Evolutionary conservation across 1,284 basidiomycete species (phyloP), one percentile per base, ranked within the genome.

Genomic region (Fomitopsis schrenkii): DNA sequence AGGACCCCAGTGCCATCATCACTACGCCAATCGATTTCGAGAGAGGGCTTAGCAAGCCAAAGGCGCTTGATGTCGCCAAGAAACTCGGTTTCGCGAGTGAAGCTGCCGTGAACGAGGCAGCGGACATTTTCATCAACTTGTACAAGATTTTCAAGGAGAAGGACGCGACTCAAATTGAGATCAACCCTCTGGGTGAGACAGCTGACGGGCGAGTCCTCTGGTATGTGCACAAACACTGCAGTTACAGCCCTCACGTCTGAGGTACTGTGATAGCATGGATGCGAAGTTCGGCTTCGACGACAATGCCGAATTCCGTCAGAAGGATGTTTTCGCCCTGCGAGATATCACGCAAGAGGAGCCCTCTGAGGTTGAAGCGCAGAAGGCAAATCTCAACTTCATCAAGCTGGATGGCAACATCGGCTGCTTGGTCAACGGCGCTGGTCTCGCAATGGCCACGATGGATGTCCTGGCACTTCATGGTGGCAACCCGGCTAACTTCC

Each of bases 371-470:
- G 91, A 94, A 75, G 94, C 94, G n/a, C 90, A 90, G 79, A 94
- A 91, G 77, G 94, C 93, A 69, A 92, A 94, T 72, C 84, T 99
- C 71, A 99, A 98, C 84, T 98, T 98, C 76, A 99, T 99, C 85
- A 98, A 99, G 82, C 90, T 99, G 56, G 97, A 99, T 74, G 97
- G 97, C 42, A 94, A 88, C 79, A 91, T 99, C 66, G 97, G 97
- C 46, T 99, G 97, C 78, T 83, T 99, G 62, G 97, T 99, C 67
- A 99, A 99, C 74, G 97, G 97, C 71, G 97, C 97, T 62, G 97
- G 97, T 75, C 83, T 99, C 63, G 97, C 97, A 59, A 99, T 99
- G 97, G 97, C 97, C 35, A 99, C 97, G 59, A 99, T 99, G 96
- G 97, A 99, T 73, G 97, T 99, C 40, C 84, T 99, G 61, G 89